Base-by-base conservation (phyloP, 441 rosid genomes). In the Erodium texanum region DNA sequence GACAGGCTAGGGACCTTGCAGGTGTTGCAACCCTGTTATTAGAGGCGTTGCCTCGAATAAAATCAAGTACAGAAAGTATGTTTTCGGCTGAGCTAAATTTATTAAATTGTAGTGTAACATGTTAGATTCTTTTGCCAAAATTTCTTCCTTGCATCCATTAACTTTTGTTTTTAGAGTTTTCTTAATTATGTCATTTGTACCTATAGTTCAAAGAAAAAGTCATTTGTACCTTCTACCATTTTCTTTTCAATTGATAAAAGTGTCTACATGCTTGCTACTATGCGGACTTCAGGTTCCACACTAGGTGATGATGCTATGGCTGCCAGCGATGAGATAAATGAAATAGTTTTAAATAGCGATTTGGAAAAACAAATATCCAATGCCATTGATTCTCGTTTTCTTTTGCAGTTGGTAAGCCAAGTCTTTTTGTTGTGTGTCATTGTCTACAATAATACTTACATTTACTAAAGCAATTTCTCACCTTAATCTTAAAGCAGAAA, bases 1-100 rank as follows among this genome's bases (percentile, higher is more conserved):
- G 50, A 48, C 87, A 95, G 99, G 98, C 96, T 56, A 64, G 79
- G 36, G 95, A 92, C 76, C 84, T 92, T 74, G 96, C 98, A 59
- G 82, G 84, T 61, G 87, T 92, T 70, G 79, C 86, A 69, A 85
- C 98, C 56, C 83, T 83, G 79, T 83, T 95, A 79, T 70, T 89
- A 84, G 93, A 86, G 76, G 85, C 83, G 66, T 86, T 95, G 73
- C 94, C 99, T 75, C 79, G 89, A 43, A 73, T 84, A 78, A 85
- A 83, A 74, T 84, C 87, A 56, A 81, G 73, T 45, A 38, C 8
- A 76, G 88, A 80, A 76, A 83, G 98, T 95, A 90, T n/a, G n/a
- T n/a, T n/a, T 36, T 36, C 6, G 9, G 9, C 9, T 36, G 41
- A 36, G 41, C 41, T 36, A 36, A 36, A 36, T 36, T 36, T 36